Evolutionary conservation across 257 asterid genomes (phyloP).

Genomic region (Haberlea rhodopensis): DNA sequence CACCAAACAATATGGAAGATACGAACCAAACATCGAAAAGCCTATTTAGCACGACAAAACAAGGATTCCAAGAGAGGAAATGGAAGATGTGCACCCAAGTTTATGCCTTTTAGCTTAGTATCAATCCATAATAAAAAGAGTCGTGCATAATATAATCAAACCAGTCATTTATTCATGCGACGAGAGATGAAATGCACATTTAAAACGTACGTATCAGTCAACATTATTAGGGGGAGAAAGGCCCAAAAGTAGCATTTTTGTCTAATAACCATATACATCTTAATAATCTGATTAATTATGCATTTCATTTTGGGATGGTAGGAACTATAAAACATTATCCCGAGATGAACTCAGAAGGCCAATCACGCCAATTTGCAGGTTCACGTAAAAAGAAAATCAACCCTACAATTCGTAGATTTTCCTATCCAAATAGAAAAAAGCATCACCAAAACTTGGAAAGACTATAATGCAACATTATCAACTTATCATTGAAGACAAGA

Average conservation of each 20-base stretch:
- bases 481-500: constrained; percentile 24
- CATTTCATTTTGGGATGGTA: neutral
- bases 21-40: constrained; percentile 26
- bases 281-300: neutral
- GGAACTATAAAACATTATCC: too few species aligned
- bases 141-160: constrained; percentile 4
- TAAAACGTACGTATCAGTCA: neutral
- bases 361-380: neutral
- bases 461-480: constrained; percentile 23
- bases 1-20: constrained; percentile 24
- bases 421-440: constrained; percentile 23
- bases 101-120: constrained; percentile 22
- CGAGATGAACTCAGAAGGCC: constrained; percentile 7
- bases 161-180: constrained; percentile 7
- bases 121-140: constrained; percentile 21
- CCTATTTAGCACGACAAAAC: constrained; percentile 24
- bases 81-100: constrained; percentile 25
- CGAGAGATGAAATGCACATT: neutral
- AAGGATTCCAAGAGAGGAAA: constrained; percentile 23
- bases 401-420: constrained; percentile 5
- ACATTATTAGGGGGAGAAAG: neutral
- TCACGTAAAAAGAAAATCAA: neutral
- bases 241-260: neutral
- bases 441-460: constrained; percentile 15
- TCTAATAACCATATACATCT: neutral